Evolutionary conservation across 176 grass and related monocot genomes (phyloP), one percentile per base, ranked within the genome.

Genomic region (Rhipidocladum racemiflorum): DNA sequence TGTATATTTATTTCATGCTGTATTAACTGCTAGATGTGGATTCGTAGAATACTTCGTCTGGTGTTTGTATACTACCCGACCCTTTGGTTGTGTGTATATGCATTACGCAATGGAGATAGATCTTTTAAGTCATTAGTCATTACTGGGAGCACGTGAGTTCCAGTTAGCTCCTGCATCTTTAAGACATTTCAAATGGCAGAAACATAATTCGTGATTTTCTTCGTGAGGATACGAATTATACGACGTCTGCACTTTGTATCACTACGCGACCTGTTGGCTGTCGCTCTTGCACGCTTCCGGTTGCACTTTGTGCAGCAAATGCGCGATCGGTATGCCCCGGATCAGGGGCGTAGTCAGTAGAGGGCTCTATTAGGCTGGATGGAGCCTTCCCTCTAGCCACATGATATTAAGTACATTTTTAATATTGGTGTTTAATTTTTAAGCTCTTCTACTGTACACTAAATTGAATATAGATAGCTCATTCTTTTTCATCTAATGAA

Each of bases 1-100:
- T 92, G 87, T 96, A 84, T 83, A 85, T 91, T 61, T 91, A 57
- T 89, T 55, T 68, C 18, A 65, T 61, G 20, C 40, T 2, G 50
- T 56, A 66, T 90, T 74, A 68, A 75, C 62, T 30, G 43, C 39
- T 78, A 61, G 82, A 45, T 87, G 65, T 46, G 77, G 39, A 79
- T 25, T 75, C 15, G 64, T 65, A 75, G 40, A 25, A 20, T 80
- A 16, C 17, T 53, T 61, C 25, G 17, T 75, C 42, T 53, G 69
- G 39, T 90, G 76, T 70, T 74, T 89, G 77, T 77, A 24, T 79
- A 38, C 62, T 55, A 10, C 14, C 73, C 43, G 61, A 5, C 44
- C 32, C 14, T 72, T 38, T 48, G 39, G 18, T 71, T 79, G 84
- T 84, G 82, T 92, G 88, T 84, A 81, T 70, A 43, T 81, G 35